phyloP scores from a whole-genome alignment of 192 early-diverging fungal species.

The Linnemannia hyalina region DNA sequence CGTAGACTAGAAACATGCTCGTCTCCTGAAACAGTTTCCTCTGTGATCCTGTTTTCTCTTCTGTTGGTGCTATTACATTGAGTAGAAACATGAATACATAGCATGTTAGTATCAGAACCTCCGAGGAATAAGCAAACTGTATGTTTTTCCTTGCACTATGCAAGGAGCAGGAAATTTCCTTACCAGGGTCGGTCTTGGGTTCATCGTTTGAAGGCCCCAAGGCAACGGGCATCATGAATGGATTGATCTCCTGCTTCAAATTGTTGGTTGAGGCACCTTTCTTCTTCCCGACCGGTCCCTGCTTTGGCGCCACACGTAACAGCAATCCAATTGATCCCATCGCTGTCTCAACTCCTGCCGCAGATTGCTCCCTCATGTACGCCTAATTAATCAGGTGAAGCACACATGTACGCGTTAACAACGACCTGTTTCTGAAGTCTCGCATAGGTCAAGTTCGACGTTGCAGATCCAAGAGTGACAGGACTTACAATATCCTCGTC shows the following conservation, averaged over 20 bases:
- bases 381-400: neutral
- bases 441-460: neutral
- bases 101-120: too few relatives aligned
- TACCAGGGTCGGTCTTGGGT: neutral
- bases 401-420: too few relatives aligned
- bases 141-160: neutral
- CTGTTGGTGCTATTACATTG: neutral
- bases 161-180: neutral
- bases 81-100: too few relatives aligned
- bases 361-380: constrained; percentile 21
- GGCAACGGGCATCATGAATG: constrained; percentile 19
- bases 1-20: constrained; percentile 41
- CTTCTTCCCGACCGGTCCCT: constrained; percentile 6
- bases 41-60: neutral
- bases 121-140: too few relatives aligned
- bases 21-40: constrained; percentile 22
- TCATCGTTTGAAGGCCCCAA: neutral
- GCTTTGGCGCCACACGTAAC: constrained; percentile 21
- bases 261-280: neutral
- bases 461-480: neutral
- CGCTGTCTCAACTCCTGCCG: neutral
- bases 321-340: constrained; percentile 28
- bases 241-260: constrained; percentile 33
- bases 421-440: too few relatives aligned
- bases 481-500: constrained; percentile 29